phyloP scores from a whole-genome alignment of 345 rosid genomes.

The Clarkia xantiana region DNA sequence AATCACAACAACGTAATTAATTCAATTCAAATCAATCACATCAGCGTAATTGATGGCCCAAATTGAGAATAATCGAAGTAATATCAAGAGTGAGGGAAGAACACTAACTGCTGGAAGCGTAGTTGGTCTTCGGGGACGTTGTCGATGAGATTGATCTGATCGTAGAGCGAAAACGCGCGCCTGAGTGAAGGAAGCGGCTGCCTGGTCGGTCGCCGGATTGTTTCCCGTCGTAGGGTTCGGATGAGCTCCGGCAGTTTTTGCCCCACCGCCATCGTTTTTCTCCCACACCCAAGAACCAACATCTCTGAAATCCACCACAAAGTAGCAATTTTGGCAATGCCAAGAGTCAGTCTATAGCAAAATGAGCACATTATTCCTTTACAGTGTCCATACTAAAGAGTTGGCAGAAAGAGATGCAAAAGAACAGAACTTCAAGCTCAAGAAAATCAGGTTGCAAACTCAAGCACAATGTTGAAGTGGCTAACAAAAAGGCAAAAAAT shows the following conservation, averaged over 20 bases:
- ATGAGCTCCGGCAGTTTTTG: conserved; percentile 48
- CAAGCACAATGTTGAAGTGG: no score
- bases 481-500: no score
- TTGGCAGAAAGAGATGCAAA: background rate
- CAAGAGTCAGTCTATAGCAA: background rate
- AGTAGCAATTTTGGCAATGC: background rate
- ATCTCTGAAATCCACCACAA: no score
- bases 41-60: background rate
- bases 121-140: conserved; percentile 85
- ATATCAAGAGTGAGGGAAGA: background rate
- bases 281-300: no score
- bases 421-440: background rate
- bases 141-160: conserved; percentile 88
- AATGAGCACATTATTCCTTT: background rate
- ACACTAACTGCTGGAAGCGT: conserved; percentile 53
- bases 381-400: background rate
- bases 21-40: background rate
- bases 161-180: conserved; percentile 84
- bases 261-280: conserved; percentile 35
- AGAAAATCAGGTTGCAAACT: no score
- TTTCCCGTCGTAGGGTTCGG: conserved; percentile 24
- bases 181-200: conserved; percentile 51
- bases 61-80: background rate
- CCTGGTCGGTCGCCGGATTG: conserved; percentile 9
- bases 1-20: background rate